phyloP scores from a whole-genome alignment of 768 basidiomycete genomes.

The Serendipita sp. region DNA sequence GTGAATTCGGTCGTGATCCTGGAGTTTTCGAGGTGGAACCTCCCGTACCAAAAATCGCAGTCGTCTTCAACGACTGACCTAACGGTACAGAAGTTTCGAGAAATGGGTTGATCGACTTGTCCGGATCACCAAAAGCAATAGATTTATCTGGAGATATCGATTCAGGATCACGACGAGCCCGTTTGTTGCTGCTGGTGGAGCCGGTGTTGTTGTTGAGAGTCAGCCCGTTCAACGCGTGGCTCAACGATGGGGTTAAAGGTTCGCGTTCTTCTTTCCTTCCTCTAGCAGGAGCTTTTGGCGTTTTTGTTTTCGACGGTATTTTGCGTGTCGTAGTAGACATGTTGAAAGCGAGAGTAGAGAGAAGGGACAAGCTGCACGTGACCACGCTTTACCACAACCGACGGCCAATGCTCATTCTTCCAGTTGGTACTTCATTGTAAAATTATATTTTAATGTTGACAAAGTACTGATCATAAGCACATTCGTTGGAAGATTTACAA shows the following conservation, averaged over 20 bases:
- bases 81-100: constrained; percentile 1
- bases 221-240: background rate
- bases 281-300: background rate
- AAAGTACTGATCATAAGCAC: too few relatives aligned
- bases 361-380: too few relatives aligned
- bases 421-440: too few relatives aligned
- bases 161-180: background rate
- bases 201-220: background rate
- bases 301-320: background rate
- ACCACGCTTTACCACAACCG: too few relatives aligned
- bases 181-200: background rate
- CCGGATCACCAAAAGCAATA: background rate
- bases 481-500: too few relatives aligned
- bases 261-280: background rate
- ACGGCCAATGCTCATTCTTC: too few relatives aligned
- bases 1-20: background rate
- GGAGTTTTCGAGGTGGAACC: background rate
- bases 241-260: constrained; percentile 6
- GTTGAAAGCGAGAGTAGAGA: background rate
- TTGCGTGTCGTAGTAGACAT: constrained; percentile 2
- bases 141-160: background rate
- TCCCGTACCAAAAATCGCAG: background rate
- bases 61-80: background rate
- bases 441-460: too few relatives aligned
- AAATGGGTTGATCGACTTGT: background rate